Percentiles rank a stretch among this genome's conserved stretches.
Conservation (phyloP, 345 rosid genomes). For the Moricandia moricandioides region DNA sequence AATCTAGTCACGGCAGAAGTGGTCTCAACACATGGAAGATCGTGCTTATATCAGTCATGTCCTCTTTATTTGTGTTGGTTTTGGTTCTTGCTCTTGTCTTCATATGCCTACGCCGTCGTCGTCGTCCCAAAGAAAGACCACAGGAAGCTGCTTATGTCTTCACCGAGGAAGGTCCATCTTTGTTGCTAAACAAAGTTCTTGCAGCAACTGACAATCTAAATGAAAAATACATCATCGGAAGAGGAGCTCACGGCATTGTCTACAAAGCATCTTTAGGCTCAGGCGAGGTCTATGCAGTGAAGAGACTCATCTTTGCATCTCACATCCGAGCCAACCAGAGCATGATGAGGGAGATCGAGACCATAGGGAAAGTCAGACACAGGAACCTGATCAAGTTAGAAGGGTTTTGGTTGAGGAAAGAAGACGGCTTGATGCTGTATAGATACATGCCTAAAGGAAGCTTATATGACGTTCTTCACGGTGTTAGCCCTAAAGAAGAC, state of each 20-base stretch:
- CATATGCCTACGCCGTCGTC: background rate
- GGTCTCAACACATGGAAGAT: background rate
- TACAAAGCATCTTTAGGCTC: conserved; percentile 57
- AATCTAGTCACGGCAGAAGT: background rate
- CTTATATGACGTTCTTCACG: background rate
- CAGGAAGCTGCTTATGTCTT: background rate
- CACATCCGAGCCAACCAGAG: background rate
- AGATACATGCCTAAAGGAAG: background rate
- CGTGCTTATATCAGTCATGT: background rate
- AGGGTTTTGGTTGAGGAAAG: conserved; percentile 58
- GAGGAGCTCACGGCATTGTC: conserved; percentile 47
- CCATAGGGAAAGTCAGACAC: conserved; percentile 62
- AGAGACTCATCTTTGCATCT: background rate
- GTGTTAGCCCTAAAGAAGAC: background rate
- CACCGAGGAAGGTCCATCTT: background rate
- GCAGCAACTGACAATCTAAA: background rate
- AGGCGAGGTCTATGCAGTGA: conserved; percentile 23
- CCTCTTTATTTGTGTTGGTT: background rate
- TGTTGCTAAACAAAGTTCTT: background rate
- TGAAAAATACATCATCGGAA: background rate
- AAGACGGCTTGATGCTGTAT: background rate
- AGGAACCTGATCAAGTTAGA: conserved; percentile 70
- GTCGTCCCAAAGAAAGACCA: background rate
- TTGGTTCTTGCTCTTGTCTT: background rate
- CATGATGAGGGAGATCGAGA: conserved; percentile 48